These are phyloP conservation scores for Lyophyllum semitale DNA, from an alignment of 768 basidiomycete genomes.

Conservation along the genomic window DNA sequence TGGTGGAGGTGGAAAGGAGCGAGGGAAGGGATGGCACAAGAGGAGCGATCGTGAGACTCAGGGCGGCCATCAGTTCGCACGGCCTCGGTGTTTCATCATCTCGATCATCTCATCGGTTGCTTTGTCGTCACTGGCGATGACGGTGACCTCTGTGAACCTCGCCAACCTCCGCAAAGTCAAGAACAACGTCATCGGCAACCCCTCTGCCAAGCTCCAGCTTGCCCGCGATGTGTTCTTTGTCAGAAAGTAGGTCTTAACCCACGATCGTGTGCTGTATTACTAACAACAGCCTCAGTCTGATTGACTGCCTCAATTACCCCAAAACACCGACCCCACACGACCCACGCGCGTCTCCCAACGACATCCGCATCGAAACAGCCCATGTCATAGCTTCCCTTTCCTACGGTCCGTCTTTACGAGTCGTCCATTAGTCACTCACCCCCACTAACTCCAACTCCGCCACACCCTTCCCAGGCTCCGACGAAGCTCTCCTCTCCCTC, in stretches of 20 bases:
- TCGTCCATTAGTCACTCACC: background rate
- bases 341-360: slow-evolving; percentile 36
- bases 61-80: background rate
- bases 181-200: slow-evolving; percentile 80
- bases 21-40: too few species aligned
- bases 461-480: slow-evolving; percentile 48
- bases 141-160: slow-evolving; percentile 21
- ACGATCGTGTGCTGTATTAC: slow-evolving; percentile 19
- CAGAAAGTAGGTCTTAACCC: slow-evolving; percentile 57
- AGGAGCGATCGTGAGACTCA: background rate
- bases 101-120: background rate
- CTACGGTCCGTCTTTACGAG: slow-evolving; percentile 44
- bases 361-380: slow-evolving; percentile 70
- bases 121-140: slow-evolving; percentile 22
- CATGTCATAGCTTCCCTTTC: slow-evolving; percentile 75
- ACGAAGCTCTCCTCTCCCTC: slow-evolving; percentile 57
- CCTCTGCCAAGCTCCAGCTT: slow-evolving; percentile 63
- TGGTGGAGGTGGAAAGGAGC: too few species aligned
- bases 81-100: background rate
- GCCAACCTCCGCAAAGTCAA: slow-evolving; percentile 65
- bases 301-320: slow-evolving; percentile 55
- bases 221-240: slow-evolving; percentile 60
- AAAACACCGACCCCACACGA: slow-evolving; percentile 13
- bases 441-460: background rate
- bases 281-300: slow-evolving; percentile 43